Evolutionary conservation across 345 rosid species (phyloP), one percentile per base, ranked within the genome.

Genomic region (Hibiscus syriacus): DNA sequence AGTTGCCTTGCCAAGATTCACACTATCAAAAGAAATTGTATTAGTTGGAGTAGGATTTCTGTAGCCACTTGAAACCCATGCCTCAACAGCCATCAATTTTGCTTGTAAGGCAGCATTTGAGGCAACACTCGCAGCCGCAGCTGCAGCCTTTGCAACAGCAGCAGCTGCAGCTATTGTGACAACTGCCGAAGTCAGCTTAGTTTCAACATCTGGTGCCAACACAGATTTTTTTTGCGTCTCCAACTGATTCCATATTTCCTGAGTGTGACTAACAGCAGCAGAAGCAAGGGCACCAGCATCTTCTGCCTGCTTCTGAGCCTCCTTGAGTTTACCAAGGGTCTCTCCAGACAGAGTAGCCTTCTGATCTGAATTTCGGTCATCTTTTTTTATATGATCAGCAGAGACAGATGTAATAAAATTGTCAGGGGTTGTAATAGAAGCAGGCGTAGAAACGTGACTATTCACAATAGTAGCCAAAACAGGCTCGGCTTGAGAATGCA

Each of bases 91-190:
- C 96, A 92, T 84, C 66, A 87, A 55, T 81, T 90, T 92, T 25
- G 96, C 96, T 81, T 92, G 99, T 73, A 94, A 72, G 49, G 99
- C 99, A 68, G 99, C 98, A 84, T 77, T 82, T 26, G 93, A 82
- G 64, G 99, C 99, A 53, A 94, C 97, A 77, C 80, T 90, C 63
- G 98, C 97, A 54, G 97, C 96, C 26, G 98, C 97, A 57, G 99
- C 94, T 55, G 99, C 99, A 11, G 97, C 98, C 74, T 86, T 92
- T 41, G 98, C 99, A 79, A 92, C 96, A 45, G 99, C 87, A 74
- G 97, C 90, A 1, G 99, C 97, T 53, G 95, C 88, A 43, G 96
- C 86, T 62, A 86, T 72, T 16, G 97, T 89, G 81, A 82, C 84
- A 54, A 94, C 93, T 66, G 98, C 97, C n/a, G 88, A 86, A 71